A percentile compares a stretch with the other conserved stretches of the same genome.
Evolutionary conservation across 2,329 filamentous ascomycete genomes (phyloP).

Genomic region (Xylaria sp.): DNA sequence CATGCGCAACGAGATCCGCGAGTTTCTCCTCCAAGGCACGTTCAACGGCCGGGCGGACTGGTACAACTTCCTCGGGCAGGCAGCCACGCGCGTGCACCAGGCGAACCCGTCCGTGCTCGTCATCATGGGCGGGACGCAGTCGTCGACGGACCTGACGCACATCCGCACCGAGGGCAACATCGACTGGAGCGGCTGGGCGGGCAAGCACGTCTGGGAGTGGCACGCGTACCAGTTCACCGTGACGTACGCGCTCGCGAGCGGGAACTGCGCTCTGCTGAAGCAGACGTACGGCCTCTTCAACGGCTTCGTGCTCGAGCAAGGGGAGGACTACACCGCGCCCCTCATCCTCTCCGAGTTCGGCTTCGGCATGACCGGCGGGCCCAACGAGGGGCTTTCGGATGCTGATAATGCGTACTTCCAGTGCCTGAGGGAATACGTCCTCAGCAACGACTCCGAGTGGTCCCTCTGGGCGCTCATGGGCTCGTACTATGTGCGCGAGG

Average conservation of each 20-base stretch:
- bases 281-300: constrained; percentile 59
- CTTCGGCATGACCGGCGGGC: constrained; percentile 60
- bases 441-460: constrained; percentile 69
- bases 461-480: constrained; percentile 68
- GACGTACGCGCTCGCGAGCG: constrained; percentile 56
- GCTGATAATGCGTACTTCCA: constrained; percentile 61
- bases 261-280: constrained; percentile 57
- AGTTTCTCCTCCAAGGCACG: constrained; percentile 58
- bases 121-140: constrained; percentile 65
- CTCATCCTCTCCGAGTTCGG: constrained; percentile 71
- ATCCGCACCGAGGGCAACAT: constrained; percentile 53
- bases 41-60: constrained; percentile 60
- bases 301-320: constrained; percentile 64
- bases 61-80: constrained; percentile 61
- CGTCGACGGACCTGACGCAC: constrained; percentile 63
- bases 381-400: constrained; percentile 55
- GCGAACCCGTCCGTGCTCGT: constrained; percentile 65
- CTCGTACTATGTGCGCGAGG: constrained; percentile 67
- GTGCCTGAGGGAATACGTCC: constrained; percentile 65
- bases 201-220: constrained; percentile 70
- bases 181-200: constrained; percentile 58
- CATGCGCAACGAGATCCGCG: constrained; percentile 68
- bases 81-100: constrained; percentile 60
- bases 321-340: constrained; percentile 61
- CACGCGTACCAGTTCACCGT: constrained; percentile 68